Conservation (phyloP, 345 rosid genomes). For the Gossypium longicalyx region DNA sequence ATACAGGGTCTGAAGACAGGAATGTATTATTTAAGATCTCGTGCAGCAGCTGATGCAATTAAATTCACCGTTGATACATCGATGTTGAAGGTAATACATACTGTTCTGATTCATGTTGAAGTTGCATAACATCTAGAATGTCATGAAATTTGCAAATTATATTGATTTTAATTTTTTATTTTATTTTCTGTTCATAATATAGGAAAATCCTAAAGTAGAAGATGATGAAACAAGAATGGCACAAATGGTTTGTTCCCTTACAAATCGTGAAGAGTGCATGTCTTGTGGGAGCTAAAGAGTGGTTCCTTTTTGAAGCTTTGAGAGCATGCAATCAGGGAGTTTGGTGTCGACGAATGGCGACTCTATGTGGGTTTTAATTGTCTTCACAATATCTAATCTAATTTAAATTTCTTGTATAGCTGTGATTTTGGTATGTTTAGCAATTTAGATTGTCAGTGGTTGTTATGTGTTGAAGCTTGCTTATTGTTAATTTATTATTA, state of each 20-base stretch:
- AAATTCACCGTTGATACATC: constrained; percentile 91
- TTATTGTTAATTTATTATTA: too few species aligned
- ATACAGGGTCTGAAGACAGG: constrained; percentile 83
- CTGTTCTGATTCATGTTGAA: too few species aligned
- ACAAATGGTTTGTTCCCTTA: constrained; percentile 81
- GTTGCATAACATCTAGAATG: neutral
- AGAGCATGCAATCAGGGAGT: neutral
- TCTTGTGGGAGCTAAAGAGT: constrained; percentile 63
- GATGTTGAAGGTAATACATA: constrained; percentile 40
- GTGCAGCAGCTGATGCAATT: constrained; percentile 97
- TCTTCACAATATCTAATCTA: neutral
- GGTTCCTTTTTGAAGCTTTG: neutral
- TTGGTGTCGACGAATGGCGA: neutral
- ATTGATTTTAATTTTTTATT: neutral
- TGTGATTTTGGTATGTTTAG: neutral
- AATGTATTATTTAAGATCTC: constrained; percentile 84
- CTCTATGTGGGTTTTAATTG: too few species aligned
- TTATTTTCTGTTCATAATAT: constrained; percentile 1
- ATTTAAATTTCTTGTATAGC: neutral
- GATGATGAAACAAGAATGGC: constrained; percentile 63
- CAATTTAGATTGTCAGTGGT: neutral
- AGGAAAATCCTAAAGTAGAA: constrained; percentile 38
- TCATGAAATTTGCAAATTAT: neutral
- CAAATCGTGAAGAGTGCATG: constrained; percentile 81
- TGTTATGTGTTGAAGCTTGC: too few species aligned